Base-by-base conservation (phyloP, 805 yeast genomes). In the Blastobotrys peoriensis region DNA sequence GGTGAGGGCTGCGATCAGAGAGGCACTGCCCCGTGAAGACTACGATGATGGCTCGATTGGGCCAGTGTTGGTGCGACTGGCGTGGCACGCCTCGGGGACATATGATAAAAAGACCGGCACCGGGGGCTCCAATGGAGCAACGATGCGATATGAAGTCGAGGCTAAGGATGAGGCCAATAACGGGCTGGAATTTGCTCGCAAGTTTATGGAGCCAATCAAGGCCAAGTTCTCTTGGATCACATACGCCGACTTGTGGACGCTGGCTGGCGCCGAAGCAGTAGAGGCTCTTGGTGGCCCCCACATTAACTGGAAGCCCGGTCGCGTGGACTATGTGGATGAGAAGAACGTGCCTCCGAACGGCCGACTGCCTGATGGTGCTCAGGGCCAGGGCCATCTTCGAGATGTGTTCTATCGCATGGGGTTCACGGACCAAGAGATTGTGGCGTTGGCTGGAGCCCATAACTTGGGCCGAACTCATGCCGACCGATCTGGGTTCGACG, bases 61-160 rank as follows among this genome's bases (percentile, higher is more conserved):
- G 1, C 96, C 95, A 6, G 78, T 82, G 13, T 67, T 86, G 34
- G 78, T 86, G 19, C 77, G 95, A 56, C 71, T 85, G 44, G 83
- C 95, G 21, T 86, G 95, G 95, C 95, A 86, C 61, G 76, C 82
- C 28, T 75, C 86, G 46, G 95, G 94, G 28, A 84, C 93, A 16
- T 87, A 71, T 63, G 86, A 85, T 56, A 68, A 67, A 52, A 60
- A 63, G n/a, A 65, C 68, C 17, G 69, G 74, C 38, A 62, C 80
- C 1, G 71, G 72, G 13, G 80, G 81, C 5, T 72, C 79, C 37
- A 74, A 67, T 56, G 79, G 78, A 20, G 71, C 77, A 38, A 75
- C 81, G 18, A 74, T 76, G 78, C 59, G 77, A 44, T 74, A 56
- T 56, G 58, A 60, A 38, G 54, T 64, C 36, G 79, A 74, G 58